Base-by-base conservation (phyloP, 2,329 filamentous ascomycete species). In the Aspergillus sojae region DNA sequence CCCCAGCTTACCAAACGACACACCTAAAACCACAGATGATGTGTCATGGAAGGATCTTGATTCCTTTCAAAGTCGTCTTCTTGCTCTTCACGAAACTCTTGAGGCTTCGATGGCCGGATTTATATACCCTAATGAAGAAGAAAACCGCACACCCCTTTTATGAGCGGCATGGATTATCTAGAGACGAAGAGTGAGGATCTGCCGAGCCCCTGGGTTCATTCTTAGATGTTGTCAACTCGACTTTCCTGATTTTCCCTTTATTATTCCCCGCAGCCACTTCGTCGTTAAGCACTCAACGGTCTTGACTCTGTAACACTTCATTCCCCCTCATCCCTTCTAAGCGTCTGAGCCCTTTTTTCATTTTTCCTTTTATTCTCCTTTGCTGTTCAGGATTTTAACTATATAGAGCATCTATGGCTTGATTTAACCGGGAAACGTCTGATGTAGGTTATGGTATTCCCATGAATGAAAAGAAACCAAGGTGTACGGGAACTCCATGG, bases 341-440 rank as follows among this genome's bases (percentile, higher is more conserved):
- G 21, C 69, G 71, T 28, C 10, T 56, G 59, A 57, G 39, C 39
- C 50, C 23, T 19, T 34, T 50, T 61, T 19, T 57, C 53, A 54
- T 32, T 53, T 58, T 54, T 57, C 57, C 56, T 59, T 58, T 46
- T 58, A 50, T 50, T 60, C 57, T 61, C 57, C 62, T 58, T 50
- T 58, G 50, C 56, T 60, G 59, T 61, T 58, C 57, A 68, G 48
- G 62, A 32, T 66, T 57, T 58, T 61, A 58, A 57, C 61, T 66
- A 67, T 67, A 69, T 69, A 69, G 64, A 68, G 59, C 66, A 68
- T 67, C 50, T 65, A 68, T 67, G 64, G 61, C 57, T 62, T 68
- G 61, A 62, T 45, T 64, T 43, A 62, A 48, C 57, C 10, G 21
- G 61, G 64, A 63, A 62, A 50, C 54, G 53, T 58, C 57, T 48